Evolutionary conservation across 108 stramenopile genomes (phyloP).

Genomic region (Cyclostephanos tholiformis): DNA sequence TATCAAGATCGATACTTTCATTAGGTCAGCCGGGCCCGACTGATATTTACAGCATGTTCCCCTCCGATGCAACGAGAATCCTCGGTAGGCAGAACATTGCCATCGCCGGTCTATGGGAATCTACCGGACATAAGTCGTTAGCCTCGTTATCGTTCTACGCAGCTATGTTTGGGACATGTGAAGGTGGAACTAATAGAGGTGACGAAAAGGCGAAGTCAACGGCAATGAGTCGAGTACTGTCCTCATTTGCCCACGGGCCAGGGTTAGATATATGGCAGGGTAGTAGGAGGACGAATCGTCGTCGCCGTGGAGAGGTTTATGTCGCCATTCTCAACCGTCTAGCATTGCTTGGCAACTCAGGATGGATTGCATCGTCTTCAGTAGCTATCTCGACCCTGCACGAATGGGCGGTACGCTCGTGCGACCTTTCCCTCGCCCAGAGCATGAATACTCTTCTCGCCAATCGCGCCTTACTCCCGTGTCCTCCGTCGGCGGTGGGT

Average conservation of each 20-base stretch:
- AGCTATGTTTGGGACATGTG: constrained; percentile 59
- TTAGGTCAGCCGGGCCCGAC: constrained; percentile 25
- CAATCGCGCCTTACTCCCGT: constrained; percentile 38
- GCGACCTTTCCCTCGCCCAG: constrained; percentile 33
- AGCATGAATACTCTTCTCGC: constrained; percentile 32
- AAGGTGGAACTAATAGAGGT: not conserved
- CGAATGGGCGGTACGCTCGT: constrained; percentile 47
- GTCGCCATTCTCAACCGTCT: constrained; percentile 1
- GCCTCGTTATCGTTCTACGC: constrained; percentile 55
- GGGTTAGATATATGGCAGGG: constrained; percentile 27
- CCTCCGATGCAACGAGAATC: constrained; percentile 48
- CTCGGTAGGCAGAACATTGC: constrained; percentile 54
- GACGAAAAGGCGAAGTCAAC: not conserved
- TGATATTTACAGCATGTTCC: constrained; percentile 37
- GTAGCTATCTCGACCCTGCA: constrained; percentile 33
- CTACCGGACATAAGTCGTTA: constrained; percentile 53
- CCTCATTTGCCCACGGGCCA: constrained; percentile 32
- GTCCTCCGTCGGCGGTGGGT: not conserved
- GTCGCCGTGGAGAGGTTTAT: constrained; percentile 8
- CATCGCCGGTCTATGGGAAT: constrained; percentile 73
- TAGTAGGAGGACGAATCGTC: constrained; percentile 2
- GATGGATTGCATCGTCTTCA: not conserved
- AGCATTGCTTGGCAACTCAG: not conserved
- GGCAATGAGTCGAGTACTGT: constrained; percentile 36
- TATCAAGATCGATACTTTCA: constrained; percentile 36